Evolutionary conservation across 116 monocot species (phyloP), one percentile per base, ranked within the genome.

Genomic region (Dioscorea cayenensis): DNA sequence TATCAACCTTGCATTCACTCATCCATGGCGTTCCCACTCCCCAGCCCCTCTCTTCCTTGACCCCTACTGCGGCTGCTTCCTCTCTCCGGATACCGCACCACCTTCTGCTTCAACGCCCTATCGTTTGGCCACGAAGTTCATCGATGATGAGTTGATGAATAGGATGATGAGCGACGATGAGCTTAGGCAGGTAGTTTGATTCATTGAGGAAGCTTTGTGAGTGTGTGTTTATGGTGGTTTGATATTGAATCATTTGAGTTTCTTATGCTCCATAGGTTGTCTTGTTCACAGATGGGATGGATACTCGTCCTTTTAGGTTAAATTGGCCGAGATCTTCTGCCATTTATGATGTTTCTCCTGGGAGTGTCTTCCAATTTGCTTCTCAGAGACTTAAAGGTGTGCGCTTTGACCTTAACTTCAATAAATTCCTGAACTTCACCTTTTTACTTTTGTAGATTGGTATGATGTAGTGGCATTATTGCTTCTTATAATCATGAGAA

Each of bases 241-340:
- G 51, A 55, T 62, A 20, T 11, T 23, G 22, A 23, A 62, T 20
- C 3, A 17, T 14, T 16, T n/a, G n/a, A 62, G 25, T 20, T 27
- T 50, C 84, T 89, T 71, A 85, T 81, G 36, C 55, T 78, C 20
- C 79, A 79, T 80, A 97, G 97, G 81, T 97, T 84, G 92, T 88
- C 81, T 77, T 97, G 77, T 83, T 90, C 73, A 84, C 93, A 92
- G 97, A 93, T 90, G 97, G 97, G 23, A 84, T 90, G 86, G 92
- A 97, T 82, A 97, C 97, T 23, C 85, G 97, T 29, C 97, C 90
- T 1, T 93, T 83, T 77, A 86, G 97, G 80, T 68, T 97, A 65
- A 86, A 64, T 25, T 97, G 97, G 97, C 93, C 90, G 22, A 77
- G 71, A 3, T 80, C 77, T 49, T 88, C 83, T 20, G 58, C 86